A percentile compares a stretch with the other conserved stretches of the same genome.
Evolutionary conservation across 2,329 filamentous ascomycete genomes (phyloP).

Genomic region (Verticillium klebahnii): DNA sequence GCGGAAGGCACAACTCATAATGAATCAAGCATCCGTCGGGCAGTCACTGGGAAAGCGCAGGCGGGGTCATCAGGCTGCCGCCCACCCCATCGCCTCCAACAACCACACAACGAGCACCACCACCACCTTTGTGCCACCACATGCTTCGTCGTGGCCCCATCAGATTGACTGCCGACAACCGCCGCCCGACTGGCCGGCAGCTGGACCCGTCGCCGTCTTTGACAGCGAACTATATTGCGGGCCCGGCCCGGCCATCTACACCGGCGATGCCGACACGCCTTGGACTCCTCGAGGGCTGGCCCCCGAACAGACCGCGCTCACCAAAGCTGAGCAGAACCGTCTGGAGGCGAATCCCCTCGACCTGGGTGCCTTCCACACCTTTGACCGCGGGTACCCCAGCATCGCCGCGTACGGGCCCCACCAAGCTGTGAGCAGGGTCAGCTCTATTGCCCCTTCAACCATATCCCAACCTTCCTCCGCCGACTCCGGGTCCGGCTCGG

Average conservation of each 20-base stretch:
- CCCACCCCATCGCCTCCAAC: background rate
- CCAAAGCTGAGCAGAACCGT: background rate
- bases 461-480: constrained; percentile 19
- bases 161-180: background rate
- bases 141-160: background rate
- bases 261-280: background rate
- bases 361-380: background rate
- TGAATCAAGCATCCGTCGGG: background rate
- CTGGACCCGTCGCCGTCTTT: background rate
- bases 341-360: background rate
- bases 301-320: background rate
- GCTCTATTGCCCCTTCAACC: constrained; percentile 14
- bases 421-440: constrained; percentile 19
- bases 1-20: background rate
- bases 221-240: constrained; percentile 1
- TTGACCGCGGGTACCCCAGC: background rate
- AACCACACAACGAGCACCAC: background rate
- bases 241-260: constrained; percentile 3
- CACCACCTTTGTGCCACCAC: background rate
- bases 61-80: background rate
- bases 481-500: constrained; percentile 14
- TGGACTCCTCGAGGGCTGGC: constrained; percentile 5
- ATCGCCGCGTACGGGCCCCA: constrained; percentile 12
- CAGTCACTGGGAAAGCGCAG: background rate
- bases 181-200: constrained; percentile 7